Percentiles rank a stretch among this genome's conserved stretches.
Evolutionary conservation across 345 rosid genomes (phyloP).

Genomic region (Euclidium syriacum): DNA sequence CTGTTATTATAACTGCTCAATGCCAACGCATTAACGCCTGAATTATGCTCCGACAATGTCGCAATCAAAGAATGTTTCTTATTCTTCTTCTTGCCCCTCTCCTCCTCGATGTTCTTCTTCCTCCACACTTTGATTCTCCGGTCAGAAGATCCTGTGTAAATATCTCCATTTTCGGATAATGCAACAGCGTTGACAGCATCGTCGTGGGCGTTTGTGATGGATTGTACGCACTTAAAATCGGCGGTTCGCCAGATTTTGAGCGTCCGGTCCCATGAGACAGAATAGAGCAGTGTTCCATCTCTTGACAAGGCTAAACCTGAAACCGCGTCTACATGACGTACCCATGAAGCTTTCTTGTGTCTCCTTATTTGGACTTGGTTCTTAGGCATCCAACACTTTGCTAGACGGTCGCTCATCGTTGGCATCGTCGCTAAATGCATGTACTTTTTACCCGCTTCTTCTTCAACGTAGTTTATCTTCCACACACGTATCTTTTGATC

Average conservation of each 20-base stretch:
- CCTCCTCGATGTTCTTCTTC: slow-evolving; percentile 25
- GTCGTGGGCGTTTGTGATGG: slow-evolving; percentile 72
- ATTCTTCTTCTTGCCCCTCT: slow-evolving; percentile 23
- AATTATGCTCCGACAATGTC: slow-evolving; percentile 56
- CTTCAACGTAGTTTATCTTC: slow-evolving; percentile 47
- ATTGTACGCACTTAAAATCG: slow-evolving; percentile 81
- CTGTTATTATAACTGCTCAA: slow-evolving; percentile 45
- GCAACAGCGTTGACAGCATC: slow-evolving; percentile 85
- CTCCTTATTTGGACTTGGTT: slow-evolving; percentile 67
- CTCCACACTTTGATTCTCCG: slow-evolving; percentile 75
- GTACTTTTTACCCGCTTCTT: slow-evolving; percentile 33
- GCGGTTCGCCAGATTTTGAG: slow-evolving; percentile 79
- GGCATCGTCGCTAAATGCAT: slow-evolving; percentile 76
- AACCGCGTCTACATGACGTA: slow-evolving; percentile 78
- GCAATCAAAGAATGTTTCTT: slow-evolving; percentile 49
- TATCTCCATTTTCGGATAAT: slow-evolving; percentile 48
- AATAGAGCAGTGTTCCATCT: slow-evolving; percentile 66
- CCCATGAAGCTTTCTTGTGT: slow-evolving; percentile 79
- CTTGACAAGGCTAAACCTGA: slow-evolving; percentile 69
- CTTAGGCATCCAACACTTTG: slow-evolving; percentile 50
- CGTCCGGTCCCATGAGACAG: slow-evolving; percentile 93
- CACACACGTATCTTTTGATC: slow-evolving; percentile 94
- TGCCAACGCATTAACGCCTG: slow-evolving; percentile 80
- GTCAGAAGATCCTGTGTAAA: slow-evolving; percentile 90
- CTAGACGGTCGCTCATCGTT: slow-evolving; percentile 67